Evolutionary conservation across 768 basidiomycete species (phyloP), one percentile per base, ranked within the genome.

Genomic region (Asterophora parasitica): DNA sequence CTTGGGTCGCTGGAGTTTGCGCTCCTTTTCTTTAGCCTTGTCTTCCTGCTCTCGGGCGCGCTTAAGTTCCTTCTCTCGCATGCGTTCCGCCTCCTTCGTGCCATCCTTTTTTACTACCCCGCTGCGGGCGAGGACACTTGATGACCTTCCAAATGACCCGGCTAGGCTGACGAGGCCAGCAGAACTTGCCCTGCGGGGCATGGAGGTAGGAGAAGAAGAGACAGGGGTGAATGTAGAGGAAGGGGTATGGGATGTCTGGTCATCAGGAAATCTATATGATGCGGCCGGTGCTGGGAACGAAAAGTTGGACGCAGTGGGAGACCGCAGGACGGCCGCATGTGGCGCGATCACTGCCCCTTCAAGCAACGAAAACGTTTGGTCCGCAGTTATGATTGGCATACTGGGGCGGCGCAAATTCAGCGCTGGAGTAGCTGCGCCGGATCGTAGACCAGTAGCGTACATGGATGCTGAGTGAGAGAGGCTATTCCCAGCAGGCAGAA

Each of bases 391-490:
- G 36, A 48, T 56, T 1, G 64, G 60, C 64, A 65, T 61, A 23
- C 62, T 64, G 11, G 58, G 61, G 28, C 58, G 51, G n/a, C 59
- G 59, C 12, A 57, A 46, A 19, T 55, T 42, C 11, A 12, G 30
- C 3, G 12, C 57, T 16, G 39, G 31, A 2, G 41, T 15, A 9
- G 20, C 44, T 23, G 28, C 37, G 38, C 33, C 40, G 0, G 52
- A 40, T 39, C 58, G 42, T 13, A 57, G 42, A 33, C 51, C 51
- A 5, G 44, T 50, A 4, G 57, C 48, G 38, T 64, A 61, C 50
- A 64, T 57, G 7, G 65, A 66, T 4, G 62, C 53, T 0, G 63
- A 64, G 28, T 65, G 64, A 7, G 51, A 57, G 26, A 61, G 54
- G 10, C 37, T 46, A 4, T 45, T 30, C 9, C 56, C 52, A 1